Base-by-base conservation (phyloP, 345 rosid genomes). In the Erodium maritimum region DNA sequence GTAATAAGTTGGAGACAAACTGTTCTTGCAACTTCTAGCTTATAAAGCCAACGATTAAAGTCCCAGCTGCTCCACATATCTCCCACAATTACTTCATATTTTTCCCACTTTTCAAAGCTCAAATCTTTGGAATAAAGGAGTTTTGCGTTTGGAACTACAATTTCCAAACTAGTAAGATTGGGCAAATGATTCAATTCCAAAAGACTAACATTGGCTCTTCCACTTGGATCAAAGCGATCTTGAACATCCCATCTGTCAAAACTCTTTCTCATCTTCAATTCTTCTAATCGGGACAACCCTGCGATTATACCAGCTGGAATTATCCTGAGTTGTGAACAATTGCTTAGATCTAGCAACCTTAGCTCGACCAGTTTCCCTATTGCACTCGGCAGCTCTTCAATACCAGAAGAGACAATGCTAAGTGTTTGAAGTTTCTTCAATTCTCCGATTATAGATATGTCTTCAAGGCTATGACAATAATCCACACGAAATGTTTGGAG, bases 181-280 rank as follows among this genome's bases (percentile, higher is more conserved):
- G 64, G 1, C 67, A 70, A 54, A 8, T 17, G 18, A 22, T 67
- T 65, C 50, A 70, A 20, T 62, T 73, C 73, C 10, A 45, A 53
- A 3, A 76, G 70, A 21, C 23, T 23, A 7, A 70, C 71, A 11
- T 73, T 73, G 0, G 12, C 61, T 13, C 20, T 17, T 51, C 22
- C 37, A 17, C 3, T 23, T 12, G 17, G 23, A 5, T 34, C 68
- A 29, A n/a, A n/a, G n/a, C n/a, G n/a, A n/a, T n/a, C n/a, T n/a
- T n/a, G n/a, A n/a, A n/a, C n/a, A n/a, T 67, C 73, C 83, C 80
- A 79, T 5, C 18, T 54, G 54, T 42, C 1, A 52, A 56, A 71
- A 52, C 70, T 57, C 17, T 66, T 14, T 0, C 17, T 17, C 69
- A 69, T 54, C 19, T 42, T 59, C 9, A 77, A 17, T 17, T 74